These are phyloP conservation scores for Petunia axillaris DNA, from an alignment of 257 asterid genomes.

Conservation along the genomic window DNA sequence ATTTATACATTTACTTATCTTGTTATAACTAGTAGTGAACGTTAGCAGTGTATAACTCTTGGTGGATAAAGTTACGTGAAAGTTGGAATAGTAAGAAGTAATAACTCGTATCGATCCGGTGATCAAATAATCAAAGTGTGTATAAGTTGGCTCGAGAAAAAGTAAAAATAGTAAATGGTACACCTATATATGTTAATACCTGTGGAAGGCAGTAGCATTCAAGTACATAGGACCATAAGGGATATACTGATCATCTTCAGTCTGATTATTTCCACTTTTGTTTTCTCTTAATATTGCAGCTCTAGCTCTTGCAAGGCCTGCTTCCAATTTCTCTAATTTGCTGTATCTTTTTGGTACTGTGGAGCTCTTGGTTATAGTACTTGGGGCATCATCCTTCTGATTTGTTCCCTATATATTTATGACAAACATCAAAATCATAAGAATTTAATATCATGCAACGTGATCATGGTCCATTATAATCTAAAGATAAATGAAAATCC, in stretches of 20 bases:
- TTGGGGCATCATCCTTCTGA: neutral
- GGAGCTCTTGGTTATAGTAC: conserved; percentile 3
- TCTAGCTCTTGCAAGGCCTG: conserved; percentile 54
- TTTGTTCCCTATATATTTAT: neutral
- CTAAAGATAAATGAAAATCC: neutral
- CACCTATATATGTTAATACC: conserved; percentile 32
- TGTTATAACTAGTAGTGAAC: neutral
- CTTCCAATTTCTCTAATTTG: conserved; percentile 50
- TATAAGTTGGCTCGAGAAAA: neutral
- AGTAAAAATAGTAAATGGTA: neutral
- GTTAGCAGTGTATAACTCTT: neutral
- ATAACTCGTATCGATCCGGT: neutral
- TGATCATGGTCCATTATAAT: neutral
- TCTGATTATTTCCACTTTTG: neutral
- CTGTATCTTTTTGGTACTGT: conserved; percentile 30
- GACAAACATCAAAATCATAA: neutral
- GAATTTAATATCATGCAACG: neutral
- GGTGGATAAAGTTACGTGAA: neutral
- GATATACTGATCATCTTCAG: conserved; percentile 40
- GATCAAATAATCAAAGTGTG: neutral
- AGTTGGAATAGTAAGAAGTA: neutral
- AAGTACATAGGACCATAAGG: conserved; percentile 70
- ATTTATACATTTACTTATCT: neutral
- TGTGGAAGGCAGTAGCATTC: conserved; percentile 59
- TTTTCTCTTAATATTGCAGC: conserved; percentile 46